These are phyloP conservation scores for Codiaeum variegatum DNA, from an alignment of 441 rosid genomes.

Conservation along the genomic window DNA sequence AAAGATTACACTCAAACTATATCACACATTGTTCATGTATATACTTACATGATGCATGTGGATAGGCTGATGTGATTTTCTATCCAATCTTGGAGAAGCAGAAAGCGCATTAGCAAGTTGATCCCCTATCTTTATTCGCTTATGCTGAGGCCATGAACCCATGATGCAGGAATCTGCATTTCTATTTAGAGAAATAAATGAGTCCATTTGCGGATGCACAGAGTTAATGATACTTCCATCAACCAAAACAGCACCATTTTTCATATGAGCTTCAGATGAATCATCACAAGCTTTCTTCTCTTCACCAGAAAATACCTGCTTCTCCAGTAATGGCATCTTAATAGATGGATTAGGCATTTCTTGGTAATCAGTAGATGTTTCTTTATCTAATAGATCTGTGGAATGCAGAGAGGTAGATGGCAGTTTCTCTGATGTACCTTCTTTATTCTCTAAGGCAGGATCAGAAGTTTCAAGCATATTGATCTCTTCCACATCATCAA, in stretches of 20 bases:
- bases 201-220: conserved; percentile 22
- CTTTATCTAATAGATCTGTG: conserved; percentile 25
- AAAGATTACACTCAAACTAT: conserved; percentile 16
- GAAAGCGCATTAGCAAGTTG: conserved; percentile 26
- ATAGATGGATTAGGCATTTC: conserved; percentile 24
- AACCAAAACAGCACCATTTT: conserved; percentile 13
- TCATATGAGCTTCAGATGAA: conserved; percentile 29
- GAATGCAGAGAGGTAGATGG: conserved; percentile 23
- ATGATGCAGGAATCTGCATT: conserved; percentile 15
- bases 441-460: conserved; percentile 25
- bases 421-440: conserved; percentile 23
- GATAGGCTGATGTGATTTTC: conserved; percentile 26
- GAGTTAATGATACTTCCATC: conserved; percentile 23
- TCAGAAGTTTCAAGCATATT: conserved; percentile 27
- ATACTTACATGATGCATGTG: conserved; percentile 10
- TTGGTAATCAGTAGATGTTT: conserved; percentile 26
- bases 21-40: conserved; percentile 16
- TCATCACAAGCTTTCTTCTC: conserved; percentile 26
- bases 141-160: conserved; percentile 41
- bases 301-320: conserved; percentile 24
- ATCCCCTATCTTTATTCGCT: conserved; percentile 43
- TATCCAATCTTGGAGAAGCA: conserved; percentile 39
- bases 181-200: conserved; percentile 12
- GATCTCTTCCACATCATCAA: conserved; percentile 39
- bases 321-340: conserved; percentile 26